Base-by-base conservation (phyloP, 352 stramenopile species). In the Globisporangium uncinulatum region DNA sequence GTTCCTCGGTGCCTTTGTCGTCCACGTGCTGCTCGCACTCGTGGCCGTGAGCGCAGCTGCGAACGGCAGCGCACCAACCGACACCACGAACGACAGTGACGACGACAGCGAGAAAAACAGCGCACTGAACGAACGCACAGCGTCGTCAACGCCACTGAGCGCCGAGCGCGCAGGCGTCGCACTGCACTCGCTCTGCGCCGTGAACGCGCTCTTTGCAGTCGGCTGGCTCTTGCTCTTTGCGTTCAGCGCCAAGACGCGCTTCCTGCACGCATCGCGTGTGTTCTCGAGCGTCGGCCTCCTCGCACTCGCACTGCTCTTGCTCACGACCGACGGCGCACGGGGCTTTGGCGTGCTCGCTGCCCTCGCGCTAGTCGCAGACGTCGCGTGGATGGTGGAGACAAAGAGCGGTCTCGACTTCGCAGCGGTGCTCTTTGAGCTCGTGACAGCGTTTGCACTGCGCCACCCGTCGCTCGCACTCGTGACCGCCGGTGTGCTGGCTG, bases 371-470 rank as follows among this genome's bases (percentile, higher is more conserved):
- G 65, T 85, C 20, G 63, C 82, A 15, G 82, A 94, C 56, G 60
- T 88, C 1, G 62, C 74, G 19, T 94, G 85, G 85, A 89, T 86
- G 51, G 51, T 72, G 32, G 79, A 85, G 57, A 77, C 74, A 42
- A 78, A 80, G 54, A 74, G 70, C 57, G 75, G 77, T 1, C 67
- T 93, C 21, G 85, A 94, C 60, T 94, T 94, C 58, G 83, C 91
- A 9, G 76, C 77, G 4, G 79, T 90, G n/a, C 73, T 94, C 45
- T 89, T 93, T 50, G 83, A 92, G 46, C 60, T 94, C n/a, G 76
- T 94, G 11, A 71, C 82, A 17, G 78, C 87, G 10, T 82, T 92
- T 44, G 49, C 92, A 17, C 47, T 74, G 43, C 64, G 69, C 11
- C 73, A 89, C 45, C 70, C 79, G 21, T 74, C 77, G n/a, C 68